A percentile compares a stretch with the other conserved stretches of the same genome.
Conservation (phyloP, 352 stramenopile species). For the Globisporangium splendens region DNA sequence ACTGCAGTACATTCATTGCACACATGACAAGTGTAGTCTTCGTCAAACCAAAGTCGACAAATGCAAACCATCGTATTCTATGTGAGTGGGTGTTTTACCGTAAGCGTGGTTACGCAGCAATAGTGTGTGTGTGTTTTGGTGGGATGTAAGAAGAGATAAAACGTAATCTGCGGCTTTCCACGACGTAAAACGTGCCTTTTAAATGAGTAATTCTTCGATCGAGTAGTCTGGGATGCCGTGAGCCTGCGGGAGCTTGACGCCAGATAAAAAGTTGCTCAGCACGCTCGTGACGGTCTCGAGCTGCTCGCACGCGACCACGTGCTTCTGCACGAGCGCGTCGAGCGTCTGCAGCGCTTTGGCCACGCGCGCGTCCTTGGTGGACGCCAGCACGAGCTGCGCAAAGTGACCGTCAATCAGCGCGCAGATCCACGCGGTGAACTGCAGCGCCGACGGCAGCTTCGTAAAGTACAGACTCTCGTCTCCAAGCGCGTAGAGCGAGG, state of each 20-base stretch:
- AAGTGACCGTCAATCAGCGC: conserved; percentile 73
- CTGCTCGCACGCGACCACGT: conserved; percentile 47
- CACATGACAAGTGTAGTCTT: too few species aligned
- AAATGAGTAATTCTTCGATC: conserved; percentile 72
- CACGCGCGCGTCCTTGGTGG: conserved; percentile 39
- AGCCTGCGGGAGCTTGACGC: conserved; percentile 55
- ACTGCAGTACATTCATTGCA: too few species aligned
- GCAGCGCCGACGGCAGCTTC: conserved; percentile 32
- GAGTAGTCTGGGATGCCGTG: conserved; percentile 73
- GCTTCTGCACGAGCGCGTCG: conserved; percentile 50
- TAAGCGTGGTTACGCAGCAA: too few species aligned
- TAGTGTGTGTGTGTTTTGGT: too few species aligned
- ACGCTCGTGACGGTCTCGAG: conserved; percentile 73
- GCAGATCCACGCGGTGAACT: conserved; percentile 70
- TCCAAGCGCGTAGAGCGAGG: conserved; percentile 25
- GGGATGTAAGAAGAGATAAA: too few species aligned
- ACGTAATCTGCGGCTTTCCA: too few species aligned
- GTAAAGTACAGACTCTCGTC: conserved; percentile 13
- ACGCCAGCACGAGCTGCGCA: conserved; percentile 58
- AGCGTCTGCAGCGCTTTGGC: conserved; percentile 39
- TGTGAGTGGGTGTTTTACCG: too few species aligned
- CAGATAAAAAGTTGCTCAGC: conserved; percentile 76
- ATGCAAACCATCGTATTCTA: too few species aligned
- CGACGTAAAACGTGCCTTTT: conserved; percentile 16
- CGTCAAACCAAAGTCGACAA: too few species aligned